Conservation (phyloP, 2,329 filamentous ascomycete genomes). For the Microdochium bolleyi region DNA sequence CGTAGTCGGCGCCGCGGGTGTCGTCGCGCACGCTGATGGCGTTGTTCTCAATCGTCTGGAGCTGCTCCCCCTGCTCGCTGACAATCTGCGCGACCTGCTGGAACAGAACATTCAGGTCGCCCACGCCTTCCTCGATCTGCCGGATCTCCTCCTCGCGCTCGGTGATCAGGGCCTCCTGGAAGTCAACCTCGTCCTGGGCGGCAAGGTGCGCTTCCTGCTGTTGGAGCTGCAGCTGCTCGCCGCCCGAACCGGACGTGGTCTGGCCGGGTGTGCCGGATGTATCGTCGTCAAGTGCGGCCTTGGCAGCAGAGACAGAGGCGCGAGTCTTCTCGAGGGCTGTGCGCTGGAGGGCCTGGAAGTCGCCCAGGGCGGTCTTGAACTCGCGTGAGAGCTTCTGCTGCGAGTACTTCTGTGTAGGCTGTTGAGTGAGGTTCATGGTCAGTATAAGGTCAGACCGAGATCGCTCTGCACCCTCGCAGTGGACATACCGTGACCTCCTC, state of each 20-base stretch:
- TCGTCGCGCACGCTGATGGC: slow-evolving; percentile 76
- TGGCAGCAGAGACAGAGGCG: slow-evolving; percentile 74
- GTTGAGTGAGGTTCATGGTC: slow-evolving; percentile 2
- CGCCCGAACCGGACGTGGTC: slow-evolving; percentile 14
- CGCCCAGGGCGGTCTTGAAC: slow-evolving; percentile 79
- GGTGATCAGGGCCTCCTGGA: slow-evolving; percentile 90
- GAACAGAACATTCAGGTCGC: slow-evolving; percentile 93
- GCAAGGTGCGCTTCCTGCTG: slow-evolving; percentile 76
- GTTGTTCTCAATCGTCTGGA: slow-evolving; percentile 83
- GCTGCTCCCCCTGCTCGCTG: slow-evolving; percentile 80
- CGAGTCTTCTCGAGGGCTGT: slow-evolving; percentile 88
- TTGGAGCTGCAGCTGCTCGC: slow-evolving; percentile 45
- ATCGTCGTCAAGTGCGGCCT: slow-evolving; percentile 65
- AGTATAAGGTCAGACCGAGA: background rate
- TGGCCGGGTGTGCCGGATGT: slow-evolving; percentile 24
- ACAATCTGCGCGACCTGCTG: slow-evolving; percentile 98
- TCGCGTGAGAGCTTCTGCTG: slow-evolving; percentile 92
- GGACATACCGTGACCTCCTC: slow-evolving; percentile 67
- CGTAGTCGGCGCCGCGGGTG: slow-evolving; percentile 76
- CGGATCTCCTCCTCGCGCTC: slow-evolving; percentile 96
- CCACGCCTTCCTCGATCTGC: slow-evolving; percentile 94
- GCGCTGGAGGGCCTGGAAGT: slow-evolving; percentile 90
- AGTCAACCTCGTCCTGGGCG: slow-evolving; percentile 91
- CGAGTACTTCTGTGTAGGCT: slow-evolving; percentile 94
- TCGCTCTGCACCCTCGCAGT: slow-evolving; percentile 4